Evolutionary conservation across 2,329 filamentous ascomycete species (phyloP), one percentile per base, ranked within the genome.

Genomic region (Herpomyces periplanetae): DNA sequence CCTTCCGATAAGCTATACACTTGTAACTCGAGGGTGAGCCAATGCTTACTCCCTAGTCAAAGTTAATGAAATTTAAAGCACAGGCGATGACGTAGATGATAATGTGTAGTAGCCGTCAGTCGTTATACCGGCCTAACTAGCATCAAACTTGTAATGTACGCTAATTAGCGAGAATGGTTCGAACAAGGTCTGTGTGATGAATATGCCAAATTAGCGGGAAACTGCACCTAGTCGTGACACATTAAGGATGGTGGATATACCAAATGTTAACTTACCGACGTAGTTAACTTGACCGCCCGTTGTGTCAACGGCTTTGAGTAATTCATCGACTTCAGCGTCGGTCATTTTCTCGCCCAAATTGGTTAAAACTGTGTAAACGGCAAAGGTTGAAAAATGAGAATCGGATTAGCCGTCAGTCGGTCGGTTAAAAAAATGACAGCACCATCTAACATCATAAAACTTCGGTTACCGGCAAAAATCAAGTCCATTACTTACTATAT

Each of bases 281-380:
- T 96, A 96, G 48, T 91, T 87, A 41, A 96, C 68, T 52, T 91
- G 73, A 30, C 75, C 73, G 21, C 63, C 75, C 43, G 63, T 80
- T 25, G 73, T 85, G 38, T 96, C 80, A 27, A 91, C 75, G 1
- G 73, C 71, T 59, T 91, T 96, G 40, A 96, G 59, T 36, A 96
- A 52, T 51, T 96, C 80, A 39, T 91, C 75, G 18, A 96, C 80
- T 49, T 96, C 80, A 27, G 91, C 80, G 33, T 96, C 75, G 25
- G 64, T 68, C 71, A 96, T 88, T 52, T 91, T 91, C 60, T 96
- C 80, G 33, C 80, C 80, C 32, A 96, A 45, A 39, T 91, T 91
- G 22, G 80, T 96, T 34, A 96, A 45, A 38, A 96, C 75, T 49
- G 20, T 17, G 13, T 5, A 15, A n/a, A n/a, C n/a, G n/a, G n/a